phyloP scores from a whole-genome alignment of 2,329 filamentous ascomycete genomes.

The Metarhizium humberi region DNA sequence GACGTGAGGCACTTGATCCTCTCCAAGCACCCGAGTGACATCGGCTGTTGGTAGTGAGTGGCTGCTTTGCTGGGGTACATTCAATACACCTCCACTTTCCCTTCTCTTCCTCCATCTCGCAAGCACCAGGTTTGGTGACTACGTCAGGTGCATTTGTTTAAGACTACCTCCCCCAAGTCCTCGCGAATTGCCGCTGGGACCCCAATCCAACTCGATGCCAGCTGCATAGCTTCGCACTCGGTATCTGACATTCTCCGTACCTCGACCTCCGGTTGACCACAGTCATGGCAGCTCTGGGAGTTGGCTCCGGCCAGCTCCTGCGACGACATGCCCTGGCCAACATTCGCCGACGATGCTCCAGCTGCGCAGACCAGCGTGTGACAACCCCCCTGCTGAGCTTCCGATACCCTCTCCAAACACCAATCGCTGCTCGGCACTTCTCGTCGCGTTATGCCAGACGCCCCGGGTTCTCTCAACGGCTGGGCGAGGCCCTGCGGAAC shows the following conservation, averaged over 20 bases:
- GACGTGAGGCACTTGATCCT: too few species aligned
- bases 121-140: too few species aligned
- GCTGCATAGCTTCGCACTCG: neutral
- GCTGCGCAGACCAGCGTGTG: slow-evolving; percentile 12
- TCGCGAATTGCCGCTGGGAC: too few species aligned
- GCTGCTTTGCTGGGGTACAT: too few species aligned
- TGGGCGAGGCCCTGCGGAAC: slow-evolving; percentile 39
- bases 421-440: slow-evolving; percentile 19
- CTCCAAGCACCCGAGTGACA: too few species aligned
- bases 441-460: slow-evolving; percentile 31
- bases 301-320: slow-evolving; percentile 24
- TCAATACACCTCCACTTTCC: too few species aligned
- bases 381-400: slow-evolving; percentile 7
- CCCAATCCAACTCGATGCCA: neutral
- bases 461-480: slow-evolving; percentile 41
- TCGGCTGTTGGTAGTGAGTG: too few species aligned
- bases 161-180: too few species aligned
- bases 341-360: slow-evolving; percentile 19
- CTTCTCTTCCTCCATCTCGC: too few species aligned
- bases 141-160: too few species aligned
- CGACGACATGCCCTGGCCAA: slow-evolving; percentile 21
- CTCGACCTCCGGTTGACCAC: neutral
- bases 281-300: slow-evolving; percentile 23
- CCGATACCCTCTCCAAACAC: slow-evolving; percentile 15
- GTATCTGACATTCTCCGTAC: neutral